Evolutionary conservation across 345 rosid genomes (phyloP), one percentile per base, ranked within the genome.

Genomic region (Kandelia obovata): DNA sequence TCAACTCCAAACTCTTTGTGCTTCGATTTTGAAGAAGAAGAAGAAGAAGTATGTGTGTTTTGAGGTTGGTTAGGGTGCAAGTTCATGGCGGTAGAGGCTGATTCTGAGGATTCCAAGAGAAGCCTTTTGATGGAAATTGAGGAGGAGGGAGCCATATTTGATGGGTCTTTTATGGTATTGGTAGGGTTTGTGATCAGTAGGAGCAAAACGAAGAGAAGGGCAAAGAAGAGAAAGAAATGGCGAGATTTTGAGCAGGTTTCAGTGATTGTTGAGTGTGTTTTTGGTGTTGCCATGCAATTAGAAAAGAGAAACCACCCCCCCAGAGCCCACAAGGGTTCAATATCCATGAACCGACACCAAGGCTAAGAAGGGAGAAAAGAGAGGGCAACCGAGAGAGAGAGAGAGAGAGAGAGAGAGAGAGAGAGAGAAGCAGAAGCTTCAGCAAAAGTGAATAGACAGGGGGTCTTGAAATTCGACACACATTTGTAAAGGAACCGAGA

Each of bases 301-400:
- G 80, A 71, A 65, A 77, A 79, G 87, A 82, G 52, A 64, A 86
- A 81, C 89, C 92, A 82, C 88, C 95, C 97, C 94, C 94, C 91
- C 80, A 84, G 82, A 82, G 80, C 82, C 92, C 94, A 86, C 81
- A 90, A 85, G 92, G 95, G 90, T 83, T 88, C 96, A 88, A 89
- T 89, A 94, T 91, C 98, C 96, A 94, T 93, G 79, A 93, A 89
- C 98, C 92, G 87, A 87, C 77, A 62, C 81, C 84, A 74, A 71
- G 79, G 73, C 58, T 39, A 53, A 79, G 82, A 70, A 78, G 37
- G 53, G 58, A 68, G 75, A 6, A 58, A 68, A 67, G 58, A 61
- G 52, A 68, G 47, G 66, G 57, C 75, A 62, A 43, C 49, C 15
- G 53, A 39, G 66, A 69, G 74, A 69, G 74, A 62, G 39, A 73